phyloP scores from a whole-genome alignment of 257 asterid genomes.

The Solanum ahanhuiri region DNA sequence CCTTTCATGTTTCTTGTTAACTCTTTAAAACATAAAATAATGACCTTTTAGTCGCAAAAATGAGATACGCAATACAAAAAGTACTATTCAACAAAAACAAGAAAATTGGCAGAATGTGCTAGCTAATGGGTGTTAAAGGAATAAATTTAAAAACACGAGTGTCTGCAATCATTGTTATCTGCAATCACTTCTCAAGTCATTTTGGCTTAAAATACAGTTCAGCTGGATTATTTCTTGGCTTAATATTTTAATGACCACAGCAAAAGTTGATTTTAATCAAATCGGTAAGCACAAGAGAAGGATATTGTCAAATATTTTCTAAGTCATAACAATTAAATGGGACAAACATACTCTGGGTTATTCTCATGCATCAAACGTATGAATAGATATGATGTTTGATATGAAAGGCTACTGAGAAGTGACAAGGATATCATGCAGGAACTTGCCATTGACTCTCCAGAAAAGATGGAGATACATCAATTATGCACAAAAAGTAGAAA shows the following conservation, averaged over 20 bases:
- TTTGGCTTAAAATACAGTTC: not conserved
- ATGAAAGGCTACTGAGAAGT: not conserved
- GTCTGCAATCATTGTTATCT: not conserved
- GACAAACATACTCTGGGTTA: not conserved
- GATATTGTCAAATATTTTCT: not conserved
- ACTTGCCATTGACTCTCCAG: not conserved
- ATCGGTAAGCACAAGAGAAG: not conserved
- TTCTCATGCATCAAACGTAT: not conserved
- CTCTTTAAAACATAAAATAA: not conserved
- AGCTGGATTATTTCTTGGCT: not conserved
- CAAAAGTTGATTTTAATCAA: not conserved
- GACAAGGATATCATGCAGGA: not conserved
- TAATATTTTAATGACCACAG: not conserved
- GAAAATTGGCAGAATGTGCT: not conserved
- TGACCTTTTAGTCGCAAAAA: not conserved
- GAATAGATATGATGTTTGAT: not conserved
- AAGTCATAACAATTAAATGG: not conserved
- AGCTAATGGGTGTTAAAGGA: not conserved
- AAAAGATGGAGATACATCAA: not conserved
- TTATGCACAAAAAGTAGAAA: not conserved
- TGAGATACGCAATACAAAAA: not conserved
- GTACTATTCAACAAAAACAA: not conserved
- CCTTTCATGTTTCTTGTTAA: not conserved
- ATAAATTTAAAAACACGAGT: not conserved
- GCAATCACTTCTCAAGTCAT: not conserved